Evolutionary conservation across 2,329 filamentous ascomycete genomes (phyloP).

Genomic region (Stromatinia cepivora): DNA sequence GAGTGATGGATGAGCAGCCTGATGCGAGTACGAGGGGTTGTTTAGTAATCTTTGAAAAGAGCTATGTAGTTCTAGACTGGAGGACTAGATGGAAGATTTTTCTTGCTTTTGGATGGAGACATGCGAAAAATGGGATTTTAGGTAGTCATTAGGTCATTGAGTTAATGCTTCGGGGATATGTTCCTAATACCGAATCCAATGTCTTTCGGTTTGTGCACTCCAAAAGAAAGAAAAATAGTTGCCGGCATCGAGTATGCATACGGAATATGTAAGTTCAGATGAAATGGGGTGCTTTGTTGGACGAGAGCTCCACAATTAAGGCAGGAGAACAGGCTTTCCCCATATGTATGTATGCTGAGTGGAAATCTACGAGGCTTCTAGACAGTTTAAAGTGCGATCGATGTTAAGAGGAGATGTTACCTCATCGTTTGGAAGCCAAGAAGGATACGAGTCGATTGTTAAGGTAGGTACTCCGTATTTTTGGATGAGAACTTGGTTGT

Average conservation of each 20-base stretch:
- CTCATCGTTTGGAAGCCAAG: neutral
- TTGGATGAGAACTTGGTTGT: neutral
- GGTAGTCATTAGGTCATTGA: neutral
- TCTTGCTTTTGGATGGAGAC: neutral
- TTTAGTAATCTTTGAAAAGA: too few species aligned
- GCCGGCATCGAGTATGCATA: neutral
- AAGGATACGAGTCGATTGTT: neutral
- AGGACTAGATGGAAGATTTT: too few species aligned
- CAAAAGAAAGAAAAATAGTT: neutral
- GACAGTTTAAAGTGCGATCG: neutral
- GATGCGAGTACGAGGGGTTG: neutral
- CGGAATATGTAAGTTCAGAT: neutral
- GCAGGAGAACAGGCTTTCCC: neutral
- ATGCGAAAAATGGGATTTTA: neutral
- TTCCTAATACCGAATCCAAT: neutral
- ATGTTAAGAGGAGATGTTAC: neutral
- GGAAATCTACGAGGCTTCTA: neutral
- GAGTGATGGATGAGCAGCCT: neutral
- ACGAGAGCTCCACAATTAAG: conserved; percentile 10
- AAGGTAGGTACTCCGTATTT: neutral
- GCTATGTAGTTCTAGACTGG: neutral
- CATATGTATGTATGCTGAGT: neutral
- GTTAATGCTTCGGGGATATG: neutral
- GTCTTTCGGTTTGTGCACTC: neutral
- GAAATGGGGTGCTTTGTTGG: neutral